Evolutionary conservation across 495 filamentous ascomycete species (phyloP).

Genomic region (Cercophora sp.): DNA sequence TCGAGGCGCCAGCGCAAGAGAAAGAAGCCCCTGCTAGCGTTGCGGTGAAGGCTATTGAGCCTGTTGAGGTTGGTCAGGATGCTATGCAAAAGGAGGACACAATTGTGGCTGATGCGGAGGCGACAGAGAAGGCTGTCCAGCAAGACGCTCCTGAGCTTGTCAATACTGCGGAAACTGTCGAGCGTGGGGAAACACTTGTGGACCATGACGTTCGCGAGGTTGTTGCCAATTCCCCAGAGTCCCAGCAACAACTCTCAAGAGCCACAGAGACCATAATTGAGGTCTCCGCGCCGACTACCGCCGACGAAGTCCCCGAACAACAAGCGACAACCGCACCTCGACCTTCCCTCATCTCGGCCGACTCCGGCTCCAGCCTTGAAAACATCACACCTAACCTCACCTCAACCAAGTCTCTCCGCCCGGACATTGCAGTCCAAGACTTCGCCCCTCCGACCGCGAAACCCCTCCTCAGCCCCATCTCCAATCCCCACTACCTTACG

Average conservation of each 20-base stretch:
- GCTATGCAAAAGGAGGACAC: too few relatives aligned
- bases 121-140: not conserved
- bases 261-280: too few relatives aligned
- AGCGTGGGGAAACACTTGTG: not conserved
- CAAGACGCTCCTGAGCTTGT: not conserved
- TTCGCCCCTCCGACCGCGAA: not conserved
- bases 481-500: not conserved
- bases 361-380: slow-evolving; percentile 4
- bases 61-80: too few relatives aligned
- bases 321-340: not conserved
- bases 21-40: not conserved
- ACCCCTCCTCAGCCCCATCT: not conserved
- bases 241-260: too few relatives aligned
- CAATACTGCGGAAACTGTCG: not conserved
- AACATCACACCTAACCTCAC: not conserved
- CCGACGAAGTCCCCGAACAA: not conserved
- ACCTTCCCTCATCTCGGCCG: not conserved
- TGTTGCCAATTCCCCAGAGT: too few relatives aligned
- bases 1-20: not conserved
- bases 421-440: slow-evolving; percentile 5
- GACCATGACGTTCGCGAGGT: too few relatives aligned
- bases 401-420: not conserved
- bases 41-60: too few relatives aligned
- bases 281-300: too few relatives aligned
- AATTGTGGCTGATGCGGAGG: not conserved